Evolutionary conservation across 495 filamentous ascomycete species (phyloP).

Genomic region (Patellaria atrata): DNA sequence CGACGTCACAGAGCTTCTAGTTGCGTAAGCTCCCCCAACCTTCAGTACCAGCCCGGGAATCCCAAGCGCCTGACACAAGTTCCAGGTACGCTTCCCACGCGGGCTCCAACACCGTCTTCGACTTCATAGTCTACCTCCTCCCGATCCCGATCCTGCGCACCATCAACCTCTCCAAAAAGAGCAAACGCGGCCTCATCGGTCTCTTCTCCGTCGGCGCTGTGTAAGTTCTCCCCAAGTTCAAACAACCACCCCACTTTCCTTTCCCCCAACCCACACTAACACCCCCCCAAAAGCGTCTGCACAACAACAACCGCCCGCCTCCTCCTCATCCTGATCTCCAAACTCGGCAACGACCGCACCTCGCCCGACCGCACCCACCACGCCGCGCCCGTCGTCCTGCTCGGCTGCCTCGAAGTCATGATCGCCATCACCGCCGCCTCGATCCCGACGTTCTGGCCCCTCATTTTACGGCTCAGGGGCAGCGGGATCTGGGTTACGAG

Average conservation of each 20-base stretch:
- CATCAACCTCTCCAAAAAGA: slow-evolving; percentile 6
- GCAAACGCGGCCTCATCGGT: slow-evolving; percentile 5
- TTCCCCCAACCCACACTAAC: neutral
- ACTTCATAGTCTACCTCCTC: slow-evolving; percentile 8
- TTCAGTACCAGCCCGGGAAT: too few relatives aligned
- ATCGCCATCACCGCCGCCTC: slow-evolving; percentile 13
- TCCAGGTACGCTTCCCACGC: slow-evolving; percentile 8
- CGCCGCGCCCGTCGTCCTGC: slow-evolving; percentile 9
- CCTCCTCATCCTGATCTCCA: slow-evolving; percentile 8
- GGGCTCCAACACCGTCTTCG: slow-evolving; percentile 11
- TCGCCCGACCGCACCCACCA: slow-evolving; percentile 13
- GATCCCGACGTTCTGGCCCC: slow-evolving; percentile 18
- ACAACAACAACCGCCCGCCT: slow-evolving; percentile 10
- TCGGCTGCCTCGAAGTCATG: slow-evolving; percentile 13
- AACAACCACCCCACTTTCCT: neutral
- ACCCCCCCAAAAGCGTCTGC: slow-evolving; percentile 3
- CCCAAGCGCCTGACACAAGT: too few relatives aligned
- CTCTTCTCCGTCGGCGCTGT: slow-evolving; percentile 10
- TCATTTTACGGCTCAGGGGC: slow-evolving; percentile 6
- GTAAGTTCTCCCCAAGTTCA: too few relatives aligned
- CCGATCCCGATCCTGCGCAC: slow-evolving; percentile 10
- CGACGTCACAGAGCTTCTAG: slow-evolving; percentile 1
- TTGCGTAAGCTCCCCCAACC: too few relatives aligned
- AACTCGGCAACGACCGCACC: slow-evolving; percentile 10
- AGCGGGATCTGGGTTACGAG: slow-evolving; percentile 12